phyloP scores from a whole-genome alignment of 2,329 filamentous ascomycete species.

The Fusarium ambrosium region DNA sequence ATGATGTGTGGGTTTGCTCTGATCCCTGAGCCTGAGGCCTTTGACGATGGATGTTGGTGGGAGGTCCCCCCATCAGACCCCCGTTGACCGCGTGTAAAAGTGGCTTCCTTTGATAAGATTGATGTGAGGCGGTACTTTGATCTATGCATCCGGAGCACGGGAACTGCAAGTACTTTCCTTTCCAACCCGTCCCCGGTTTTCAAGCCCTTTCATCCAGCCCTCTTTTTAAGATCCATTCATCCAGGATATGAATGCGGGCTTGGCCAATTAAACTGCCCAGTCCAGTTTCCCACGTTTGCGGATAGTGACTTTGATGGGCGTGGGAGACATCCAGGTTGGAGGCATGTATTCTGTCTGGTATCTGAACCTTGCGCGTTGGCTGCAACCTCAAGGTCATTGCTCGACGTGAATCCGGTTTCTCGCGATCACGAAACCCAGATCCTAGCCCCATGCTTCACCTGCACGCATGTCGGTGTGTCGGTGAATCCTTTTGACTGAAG shows the following conservation, averaged over 20 bases:
- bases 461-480: constrained; percentile 28
- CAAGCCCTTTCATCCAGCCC: constrained; percentile 29
- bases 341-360: constrained; percentile 3
- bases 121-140: constrained; percentile 17
- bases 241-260: constrained; percentile 2
- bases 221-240: constrained; percentile 16
- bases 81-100: constrained; percentile 1
- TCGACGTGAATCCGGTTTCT: constrained; percentile 41
- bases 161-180: constrained; percentile 27
- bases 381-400: constrained; percentile 3
- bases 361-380: constrained; percentile 6
- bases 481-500: constrained; percentile 19
- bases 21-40: constrained; percentile 17
- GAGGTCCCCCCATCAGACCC: not conserved
- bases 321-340: constrained; percentile 13
- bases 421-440: constrained; percentile 27
- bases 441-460: constrained; percentile 8
- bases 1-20: constrained; percentile 20
- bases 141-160: constrained; percentile 32
- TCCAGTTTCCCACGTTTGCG: constrained; percentile 10
- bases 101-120: constrained; percentile 17
- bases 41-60: constrained; percentile 4
- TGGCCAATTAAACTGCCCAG: constrained; percentile 15
- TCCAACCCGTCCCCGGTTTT: constrained; percentile 18
- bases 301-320: constrained; percentile 6